Evolutionary conservation across 345 rosid species (phyloP).

Genomic region (Ricinus communis): DNA sequence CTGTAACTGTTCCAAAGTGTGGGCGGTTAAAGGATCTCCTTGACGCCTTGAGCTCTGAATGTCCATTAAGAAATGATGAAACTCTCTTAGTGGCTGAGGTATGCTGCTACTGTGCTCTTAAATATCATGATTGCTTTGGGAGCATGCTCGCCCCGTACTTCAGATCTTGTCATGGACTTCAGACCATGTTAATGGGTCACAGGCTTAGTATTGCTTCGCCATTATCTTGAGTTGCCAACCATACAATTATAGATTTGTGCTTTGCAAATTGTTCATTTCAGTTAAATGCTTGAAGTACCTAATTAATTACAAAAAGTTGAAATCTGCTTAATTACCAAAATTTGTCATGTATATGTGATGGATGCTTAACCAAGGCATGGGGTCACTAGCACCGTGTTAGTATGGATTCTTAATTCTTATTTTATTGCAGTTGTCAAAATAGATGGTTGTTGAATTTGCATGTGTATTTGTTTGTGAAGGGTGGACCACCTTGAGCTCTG

Average conservation of each 20-base stretch:
- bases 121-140: background rate
- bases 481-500: background rate
- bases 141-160: background rate
- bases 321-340: background rate
- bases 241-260: background rate
- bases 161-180: background rate
- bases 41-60: conserved; percentile 21
- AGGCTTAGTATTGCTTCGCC: background rate
- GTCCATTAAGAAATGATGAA: conserved; percentile 28
- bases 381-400: background rate
- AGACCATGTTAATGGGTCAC: background rate
- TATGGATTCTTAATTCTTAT: background rate
- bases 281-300: background rate
- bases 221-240: background rate
- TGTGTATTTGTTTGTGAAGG: background rate
- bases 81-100: conserved; percentile 27
- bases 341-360: background rate
- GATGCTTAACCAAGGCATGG: background rate
- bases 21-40: conserved; percentile 31
- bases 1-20: conserved; percentile 23
- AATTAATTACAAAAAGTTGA: no score
- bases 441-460: background rate
- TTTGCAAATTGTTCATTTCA: background rate
- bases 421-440: background rate
- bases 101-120: conserved; percentile 3